Evolutionary conservation across 371 early-diverging fungal genomes (phyloP).

Genomic region (Actinomucor elegans): DNA sequence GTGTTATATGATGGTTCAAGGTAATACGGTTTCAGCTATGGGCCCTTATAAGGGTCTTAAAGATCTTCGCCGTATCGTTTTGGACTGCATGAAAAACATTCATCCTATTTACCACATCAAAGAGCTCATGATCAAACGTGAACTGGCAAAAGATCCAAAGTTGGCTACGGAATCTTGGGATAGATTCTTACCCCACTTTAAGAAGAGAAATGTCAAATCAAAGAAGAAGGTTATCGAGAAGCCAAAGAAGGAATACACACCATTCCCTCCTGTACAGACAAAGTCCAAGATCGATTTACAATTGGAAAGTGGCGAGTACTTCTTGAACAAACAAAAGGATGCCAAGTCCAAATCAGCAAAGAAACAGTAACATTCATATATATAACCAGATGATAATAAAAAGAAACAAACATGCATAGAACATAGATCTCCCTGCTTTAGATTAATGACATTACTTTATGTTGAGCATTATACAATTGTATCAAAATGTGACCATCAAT

Average conservation of each 20-base stretch:
- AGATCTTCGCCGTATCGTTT: slow-evolving; percentile 87
- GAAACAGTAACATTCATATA: no score
- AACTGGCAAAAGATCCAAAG: slow-evolving; percentile 96
- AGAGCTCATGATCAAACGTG: slow-evolving; percentile 98
- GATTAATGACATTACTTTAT: no score
- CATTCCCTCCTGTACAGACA: slow-evolving; percentile 89
- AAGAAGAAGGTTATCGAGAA: slow-evolving; percentile 65
- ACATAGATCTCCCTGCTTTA: no score
- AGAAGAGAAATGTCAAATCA: slow-evolving; percentile 86
- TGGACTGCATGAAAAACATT: slow-evolving; percentile 98
- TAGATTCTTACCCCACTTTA: slow-evolving; percentile 97
- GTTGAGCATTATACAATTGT: no score
- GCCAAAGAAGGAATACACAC: slow-evolving; percentile 73
- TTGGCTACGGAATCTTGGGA: slow-evolving; percentile 98
- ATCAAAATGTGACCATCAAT: no score
- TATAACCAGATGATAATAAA: no score
- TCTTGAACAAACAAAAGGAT: slow-evolving; percentile 70
- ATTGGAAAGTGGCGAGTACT: slow-evolving; percentile 96
- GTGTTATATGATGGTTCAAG: slow-evolving; percentile 97
- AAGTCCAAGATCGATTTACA: slow-evolving; percentile 93
- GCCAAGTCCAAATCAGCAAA: no score
- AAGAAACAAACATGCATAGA: no score
- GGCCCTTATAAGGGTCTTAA: slow-evolving; percentile 93
- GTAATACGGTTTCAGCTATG: slow-evolving; percentile 96
- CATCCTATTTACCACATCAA: slow-evolving; percentile 99